Percentiles rank a stretch among this genome's conserved stretches.
These are phyloP conservation scores for Penicillium cataractarum DNA, from an alignment of 495 filamentous ascomycete species.

Conservation along the genomic window DNA sequence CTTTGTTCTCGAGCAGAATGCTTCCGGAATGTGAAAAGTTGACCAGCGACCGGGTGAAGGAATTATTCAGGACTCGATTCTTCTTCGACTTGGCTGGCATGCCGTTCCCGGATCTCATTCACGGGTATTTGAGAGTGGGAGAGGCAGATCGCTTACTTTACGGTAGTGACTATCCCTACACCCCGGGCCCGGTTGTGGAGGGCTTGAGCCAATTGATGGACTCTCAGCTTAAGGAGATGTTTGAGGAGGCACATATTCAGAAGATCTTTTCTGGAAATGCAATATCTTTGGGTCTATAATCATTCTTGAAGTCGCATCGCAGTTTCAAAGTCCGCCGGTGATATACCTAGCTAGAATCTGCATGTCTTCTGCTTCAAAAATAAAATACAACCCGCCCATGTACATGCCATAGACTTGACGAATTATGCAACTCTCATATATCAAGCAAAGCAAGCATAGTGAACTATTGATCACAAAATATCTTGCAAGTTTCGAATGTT, in stretches of 20 bases:
- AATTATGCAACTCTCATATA: background rate
- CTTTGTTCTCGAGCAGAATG: slow-evolving; percentile 1
- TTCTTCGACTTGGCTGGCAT: background rate
- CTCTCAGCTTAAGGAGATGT: background rate
- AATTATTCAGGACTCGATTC: background rate
- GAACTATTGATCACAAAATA: no score
- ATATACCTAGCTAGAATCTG: background rate
- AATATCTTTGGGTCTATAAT: background rate
- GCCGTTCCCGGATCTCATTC: background rate
- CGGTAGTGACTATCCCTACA: slow-evolving; percentile 10
- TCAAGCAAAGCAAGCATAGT: no score
- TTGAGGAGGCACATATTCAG: background rate
- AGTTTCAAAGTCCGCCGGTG: background rate
- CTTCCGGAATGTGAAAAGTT: background rate
- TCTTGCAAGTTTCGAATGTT: no score
- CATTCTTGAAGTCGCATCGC: background rate
- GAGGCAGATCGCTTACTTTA: slow-evolving; percentile 1
- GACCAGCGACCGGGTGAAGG: slow-evolving; percentile 3
- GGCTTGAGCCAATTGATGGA: background rate
- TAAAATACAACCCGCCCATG: background rate
- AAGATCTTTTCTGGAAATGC: slow-evolving; percentile 4
- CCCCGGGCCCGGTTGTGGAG: background rate
- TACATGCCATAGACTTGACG: background rate
- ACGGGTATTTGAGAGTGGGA: slow-evolving; percentile 1
- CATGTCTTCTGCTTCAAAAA: background rate